Base-by-base conservation (phyloP, 2,329 filamentous ascomycete genomes). In the Fusarium sp. region DNA sequence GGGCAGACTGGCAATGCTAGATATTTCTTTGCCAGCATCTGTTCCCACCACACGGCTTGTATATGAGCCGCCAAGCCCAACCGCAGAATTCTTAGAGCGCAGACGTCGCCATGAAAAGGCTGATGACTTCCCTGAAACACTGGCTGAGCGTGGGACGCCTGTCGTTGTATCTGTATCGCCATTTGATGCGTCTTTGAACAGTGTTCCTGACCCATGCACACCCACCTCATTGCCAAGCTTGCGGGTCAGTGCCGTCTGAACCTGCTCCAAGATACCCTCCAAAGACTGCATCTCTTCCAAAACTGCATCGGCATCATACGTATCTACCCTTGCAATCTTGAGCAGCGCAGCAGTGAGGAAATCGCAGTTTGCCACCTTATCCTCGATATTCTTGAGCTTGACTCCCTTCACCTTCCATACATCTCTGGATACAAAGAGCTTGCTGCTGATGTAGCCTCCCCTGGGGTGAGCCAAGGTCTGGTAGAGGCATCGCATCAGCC, bases 171-270 rank as follows among this genome's bases (percentile, higher is more conserved):
- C 79, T 39, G 82, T 82, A 5, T 90, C 88, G 7, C 78, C 78
- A 5, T 76, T 82, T 8, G 82, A 83, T 7, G 90, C 88, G 50
- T 93, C 91, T 76, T 91, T 94, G 82, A 97, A 97, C 49, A 97
- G 83, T 0, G 86, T 80, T n/a, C 87, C 85, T 4, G 91, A 87
- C 7, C 91, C 89, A 60, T 95, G 90, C 4, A 95, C 89, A 13
- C 96, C 96, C 13, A 99, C 96, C 70, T 99, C 96, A 75, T 86
- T 93, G n/a, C 96, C 95, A 6, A 99, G 87, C 75, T 94, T 97
- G 77, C 97, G 95, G 7, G 88, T 83, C 42, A 98, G 83, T 5
- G 87, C 85, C 1, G 85, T 81, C 78, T 98, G 95, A 0, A 95
- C 92, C 77, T 95, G 92, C 75, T 98, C 95, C 31, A 99, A 85